These are phyloP conservation scores for Handroanthus guayacan DNA, from an alignment of 257 asterid species.

Conservation along the genomic window DNA sequence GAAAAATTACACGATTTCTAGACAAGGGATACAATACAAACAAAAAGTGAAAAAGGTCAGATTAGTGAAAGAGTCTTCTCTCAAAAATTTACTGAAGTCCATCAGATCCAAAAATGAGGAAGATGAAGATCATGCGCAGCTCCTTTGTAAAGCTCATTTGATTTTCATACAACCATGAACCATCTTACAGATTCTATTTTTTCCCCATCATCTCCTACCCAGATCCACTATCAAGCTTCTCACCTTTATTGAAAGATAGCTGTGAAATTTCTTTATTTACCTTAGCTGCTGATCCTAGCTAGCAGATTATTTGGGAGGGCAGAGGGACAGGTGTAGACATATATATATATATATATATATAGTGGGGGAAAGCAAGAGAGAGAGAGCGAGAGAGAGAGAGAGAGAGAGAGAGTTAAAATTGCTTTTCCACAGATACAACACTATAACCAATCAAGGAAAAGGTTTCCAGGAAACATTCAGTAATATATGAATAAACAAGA, in stretches of 20 bases:
- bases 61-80: constrained; percentile 3
- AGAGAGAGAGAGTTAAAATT: neutral
- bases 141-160: neutral
- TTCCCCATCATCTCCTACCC: constrained; percentile 9
- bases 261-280: neutral
- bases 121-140: neutral
- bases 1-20: constrained; percentile 1
- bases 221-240: neutral
- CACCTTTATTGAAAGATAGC: neutral
- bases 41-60: neutral
- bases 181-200: neutral
- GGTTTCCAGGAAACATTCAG: constrained; percentile 6
- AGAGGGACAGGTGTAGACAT: no score
- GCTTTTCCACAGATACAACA: constrained; percentile 1
- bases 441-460: constrained; percentile 19
- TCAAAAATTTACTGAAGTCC: constrained; percentile 1
- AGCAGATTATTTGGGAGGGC: neutral
- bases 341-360: no score
- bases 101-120: neutral
- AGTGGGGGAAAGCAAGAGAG: no score
- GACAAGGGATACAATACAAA: constrained; percentile 8
- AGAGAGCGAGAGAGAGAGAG: neutral
- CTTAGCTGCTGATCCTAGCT: neutral
- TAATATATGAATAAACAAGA: constrained; percentile 20
- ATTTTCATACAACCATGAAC: neutral